These are phyloP conservation scores for Lecanoromycetidae sp. DNA, from an alignment of 2,329 filamentous ascomycete genomes.

Conservation along the genomic window DNA sequence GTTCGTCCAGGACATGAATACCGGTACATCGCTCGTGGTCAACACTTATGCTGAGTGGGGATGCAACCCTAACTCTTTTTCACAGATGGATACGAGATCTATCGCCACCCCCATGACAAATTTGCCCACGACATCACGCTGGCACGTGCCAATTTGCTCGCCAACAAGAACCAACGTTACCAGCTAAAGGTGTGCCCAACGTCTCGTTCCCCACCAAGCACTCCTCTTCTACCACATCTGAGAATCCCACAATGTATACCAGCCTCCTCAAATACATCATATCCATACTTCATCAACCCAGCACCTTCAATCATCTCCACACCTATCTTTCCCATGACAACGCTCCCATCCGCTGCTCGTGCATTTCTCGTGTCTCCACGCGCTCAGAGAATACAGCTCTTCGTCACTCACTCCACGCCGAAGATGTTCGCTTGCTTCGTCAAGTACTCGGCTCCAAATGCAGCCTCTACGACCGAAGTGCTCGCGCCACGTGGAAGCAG, in stretches of 20 bases:
- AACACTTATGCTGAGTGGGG: neutral
- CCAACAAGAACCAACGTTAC: conserved; percentile 16
- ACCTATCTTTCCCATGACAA: neutral
- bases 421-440: conserved; percentile 14
- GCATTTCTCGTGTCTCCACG: neutral
- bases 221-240: neutral
- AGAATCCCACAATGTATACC: neutral
- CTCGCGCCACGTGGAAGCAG: conserved; percentile 22
- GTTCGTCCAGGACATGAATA: conserved; percentile 11
- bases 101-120: conserved; percentile 11
- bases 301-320: conserved; percentile 1
- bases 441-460: conserved; percentile 7
- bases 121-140: conserved; percentile 19
- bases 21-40: conserved; percentile 1
- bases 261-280: neutral
- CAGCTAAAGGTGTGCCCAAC: conserved; percentile 13
- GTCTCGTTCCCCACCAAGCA: neutral
- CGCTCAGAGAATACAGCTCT: conserved; percentile 17
- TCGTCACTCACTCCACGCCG: conserved; percentile 12
- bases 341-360: neutral
- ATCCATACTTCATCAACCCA: neutral
- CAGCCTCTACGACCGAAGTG: conserved; percentile 21
- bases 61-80: neutral
- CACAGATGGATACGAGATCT: conserved; percentile 17
- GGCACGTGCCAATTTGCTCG: conserved; percentile 14